Percentiles rank a stretch among this genome's conserved stretches.
phyloP scores from a whole-genome alignment of 2,329 filamentous ascomycete genomes.

The Calonectria hawksworthii region DNA sequence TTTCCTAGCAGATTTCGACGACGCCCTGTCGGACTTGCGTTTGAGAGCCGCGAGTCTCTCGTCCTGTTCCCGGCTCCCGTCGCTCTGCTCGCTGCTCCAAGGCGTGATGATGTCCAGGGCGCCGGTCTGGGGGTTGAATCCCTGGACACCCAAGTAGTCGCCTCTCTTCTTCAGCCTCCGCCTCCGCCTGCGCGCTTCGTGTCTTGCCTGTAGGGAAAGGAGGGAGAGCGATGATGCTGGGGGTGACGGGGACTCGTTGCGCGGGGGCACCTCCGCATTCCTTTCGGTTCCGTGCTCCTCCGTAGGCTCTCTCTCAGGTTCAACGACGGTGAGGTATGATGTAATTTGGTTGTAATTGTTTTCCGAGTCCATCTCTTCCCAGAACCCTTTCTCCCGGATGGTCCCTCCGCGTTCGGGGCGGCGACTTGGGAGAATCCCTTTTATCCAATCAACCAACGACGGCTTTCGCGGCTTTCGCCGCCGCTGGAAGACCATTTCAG shows the following conservation, averaged over 20 bases:
- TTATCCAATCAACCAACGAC: slow-evolving; percentile 59
- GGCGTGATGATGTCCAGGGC: slow-evolving; percentile 65
- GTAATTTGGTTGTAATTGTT: not conserved
- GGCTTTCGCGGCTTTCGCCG: not conserved
- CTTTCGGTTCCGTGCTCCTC: not conserved
- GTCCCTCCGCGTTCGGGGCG: slow-evolving; percentile 66
- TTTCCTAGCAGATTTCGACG: slow-evolving; percentile 56
- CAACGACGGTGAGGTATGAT: slow-evolving; percentile 21
- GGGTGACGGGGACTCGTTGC: not conserved
- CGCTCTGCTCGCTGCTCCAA: slow-evolving; percentile 61
- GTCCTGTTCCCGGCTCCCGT: slow-evolving; percentile 48
- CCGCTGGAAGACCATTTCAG: not conserved
- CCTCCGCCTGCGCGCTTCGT: slow-evolving; percentile 53
- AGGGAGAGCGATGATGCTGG: not conserved
- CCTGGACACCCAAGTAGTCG: slow-evolving; percentile 72
- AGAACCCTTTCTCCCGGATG: slow-evolving; percentile 51
- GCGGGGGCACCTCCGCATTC: not conserved
- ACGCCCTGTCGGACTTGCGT: slow-evolving; percentile 51
- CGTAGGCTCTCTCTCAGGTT: slow-evolving; percentile 24
- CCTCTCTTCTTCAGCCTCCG: slow-evolving; percentile 66
- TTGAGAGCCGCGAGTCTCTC: slow-evolving; percentile 50
- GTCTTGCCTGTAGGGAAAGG: slow-evolving; percentile 48
- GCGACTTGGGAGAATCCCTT: slow-evolving; percentile 61
- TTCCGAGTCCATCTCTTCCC: slow-evolving; percentile 42
- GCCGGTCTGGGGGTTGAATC: slow-evolving; percentile 70